Evolutionary conservation across 139 green algal genomes (phyloP), one percentile per base, ranked within the genome.

Genomic region (Micractinium conductrix): DNA sequence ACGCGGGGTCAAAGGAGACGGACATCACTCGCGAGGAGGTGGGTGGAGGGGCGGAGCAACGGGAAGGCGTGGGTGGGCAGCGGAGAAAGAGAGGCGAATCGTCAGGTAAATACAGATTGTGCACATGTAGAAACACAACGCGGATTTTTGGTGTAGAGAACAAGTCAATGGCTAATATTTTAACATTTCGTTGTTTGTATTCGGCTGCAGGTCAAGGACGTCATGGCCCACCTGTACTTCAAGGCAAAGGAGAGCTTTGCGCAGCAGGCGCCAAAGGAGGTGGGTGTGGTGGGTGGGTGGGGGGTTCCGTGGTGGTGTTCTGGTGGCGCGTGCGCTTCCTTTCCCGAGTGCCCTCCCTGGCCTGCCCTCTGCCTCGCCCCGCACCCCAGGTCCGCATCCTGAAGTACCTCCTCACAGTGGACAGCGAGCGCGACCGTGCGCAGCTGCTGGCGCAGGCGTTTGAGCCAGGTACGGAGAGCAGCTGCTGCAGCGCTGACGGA

Each of bases 191-290:
- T n/a, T n/a, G 17, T 37, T 37, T 58, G 26, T 44, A 21, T 62
- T 19, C n/a, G n/a, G 2, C 2, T 78, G 65, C 79, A 89, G 88
- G 93, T 94, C 35, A 96, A 96, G 79, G 92, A 97, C 45, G 83
- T 97, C 62, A 95, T 97, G 93, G 90, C 86, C 21, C 93, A 96
- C 84, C 91, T 97, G 33, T 97, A 96, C 86, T 92, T 95, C 63
- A 95, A 93, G 81, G 92, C 93, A 38, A 94, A 95, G 79, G 94
- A 96, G 72, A 88, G 88, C 10, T 92, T 94, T 80, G 92, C 88
- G 30, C 40, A 78, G 63, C 79, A 94, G 60, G 89, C 94, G 81
- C 95, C 95, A n/a, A 84, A 89, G 45, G 95, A 97, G 86, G 93
- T 96, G 76, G 10, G 76, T 40, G 65, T 30, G 14, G 33, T 5